Conservation (phyloP, 306 rosid genomes). For the Abrus precatorius region DNA sequence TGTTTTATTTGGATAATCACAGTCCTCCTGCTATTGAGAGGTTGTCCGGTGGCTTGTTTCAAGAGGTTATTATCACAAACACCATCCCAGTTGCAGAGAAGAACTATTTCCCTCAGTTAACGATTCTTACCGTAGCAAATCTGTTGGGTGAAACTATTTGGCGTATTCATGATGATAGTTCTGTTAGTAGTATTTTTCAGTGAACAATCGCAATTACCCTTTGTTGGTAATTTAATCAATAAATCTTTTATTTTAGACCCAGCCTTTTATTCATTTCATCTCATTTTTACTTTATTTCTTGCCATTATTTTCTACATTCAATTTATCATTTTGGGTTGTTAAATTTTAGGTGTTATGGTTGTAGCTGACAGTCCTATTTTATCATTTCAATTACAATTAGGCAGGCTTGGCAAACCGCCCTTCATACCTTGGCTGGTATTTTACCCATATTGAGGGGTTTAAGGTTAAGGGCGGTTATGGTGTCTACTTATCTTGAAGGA, state of each 20-base stretch:
- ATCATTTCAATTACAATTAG: too few relatives aligned
- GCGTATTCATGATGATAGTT: constrained; percentile 91
- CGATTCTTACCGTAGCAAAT: constrained; percentile 92
- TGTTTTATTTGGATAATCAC: constrained; percentile 39
- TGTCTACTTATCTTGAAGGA: too few relatives aligned
- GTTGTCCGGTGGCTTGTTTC: constrained; percentile 87
- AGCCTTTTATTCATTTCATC: not conserved
- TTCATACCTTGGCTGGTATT: too few relatives aligned
- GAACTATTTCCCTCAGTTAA: constrained; percentile 91
- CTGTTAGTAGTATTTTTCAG: constrained; percentile 94
- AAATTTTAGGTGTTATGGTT: not conserved
- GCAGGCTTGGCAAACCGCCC: too few relatives aligned
- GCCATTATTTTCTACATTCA: not conserved
- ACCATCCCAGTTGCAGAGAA: constrained; percentile 83
- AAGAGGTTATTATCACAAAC: constrained; percentile 93
- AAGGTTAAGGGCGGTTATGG: too few relatives aligned
- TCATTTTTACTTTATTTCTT: not conserved
- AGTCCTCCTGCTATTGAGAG: constrained; percentile 97
- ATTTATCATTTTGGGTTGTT: not conserved
- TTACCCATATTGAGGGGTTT: too few relatives aligned
- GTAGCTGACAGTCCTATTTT: not conserved
- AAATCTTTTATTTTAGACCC: constrained; percentile 25
- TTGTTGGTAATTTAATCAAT: constrained; percentile 38
- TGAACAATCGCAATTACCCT: constrained; percentile 28
- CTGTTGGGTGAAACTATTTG: constrained; percentile 96